Conservation (phyloP, 2,329 filamentous ascomycete genomes). For the Verticillium dahliae region DNA sequence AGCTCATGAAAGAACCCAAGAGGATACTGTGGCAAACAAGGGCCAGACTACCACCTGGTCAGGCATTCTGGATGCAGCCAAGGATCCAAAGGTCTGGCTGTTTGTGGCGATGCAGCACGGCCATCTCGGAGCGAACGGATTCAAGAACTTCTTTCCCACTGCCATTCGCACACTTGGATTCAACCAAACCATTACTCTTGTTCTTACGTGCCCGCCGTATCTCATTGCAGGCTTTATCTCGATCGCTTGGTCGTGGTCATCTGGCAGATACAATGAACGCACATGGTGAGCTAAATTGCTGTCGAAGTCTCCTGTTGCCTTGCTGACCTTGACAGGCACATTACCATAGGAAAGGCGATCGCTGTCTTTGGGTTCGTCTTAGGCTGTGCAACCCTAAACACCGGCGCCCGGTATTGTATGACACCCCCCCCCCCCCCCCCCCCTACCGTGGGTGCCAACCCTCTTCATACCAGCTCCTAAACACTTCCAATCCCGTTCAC, state of each 20-base stretch:
- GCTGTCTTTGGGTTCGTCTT: conserved; percentile 10
- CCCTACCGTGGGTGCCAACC: no score
- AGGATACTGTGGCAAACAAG: conserved; percentile 18
- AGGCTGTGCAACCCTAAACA: conserved; percentile 21
- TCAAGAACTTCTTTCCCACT: conserved; percentile 23
- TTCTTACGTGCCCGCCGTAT: conserved; percentile 36
- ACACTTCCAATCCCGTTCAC: no score
- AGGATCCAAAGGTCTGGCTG: conserved; percentile 36
- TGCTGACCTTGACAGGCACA: not conserved
- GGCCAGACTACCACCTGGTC: conserved; percentile 21
- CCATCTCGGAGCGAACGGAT: conserved; percentile 24
- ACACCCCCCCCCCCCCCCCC: not conserved
- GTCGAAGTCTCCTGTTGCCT: not conserved
- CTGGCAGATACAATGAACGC: conserved; percentile 6
- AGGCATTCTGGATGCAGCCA: conserved; percentile 32
- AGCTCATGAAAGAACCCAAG: conserved; percentile 29
- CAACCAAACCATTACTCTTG: conserved; percentile 31
- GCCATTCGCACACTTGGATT: conserved; percentile 27
- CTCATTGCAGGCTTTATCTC: conserved; percentile 29
- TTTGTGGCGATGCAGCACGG: conserved; percentile 40
- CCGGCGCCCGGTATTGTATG: conserved; percentile 16
- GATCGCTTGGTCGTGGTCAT: conserved; percentile 24
- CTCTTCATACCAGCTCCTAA: no score
- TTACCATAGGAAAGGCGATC: conserved; percentile 6
- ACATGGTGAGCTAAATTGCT: conserved; percentile 1